Evolutionary conservation across 805 yeast genomes (phyloP).

Genomic region (Candida suzukii): DNA sequence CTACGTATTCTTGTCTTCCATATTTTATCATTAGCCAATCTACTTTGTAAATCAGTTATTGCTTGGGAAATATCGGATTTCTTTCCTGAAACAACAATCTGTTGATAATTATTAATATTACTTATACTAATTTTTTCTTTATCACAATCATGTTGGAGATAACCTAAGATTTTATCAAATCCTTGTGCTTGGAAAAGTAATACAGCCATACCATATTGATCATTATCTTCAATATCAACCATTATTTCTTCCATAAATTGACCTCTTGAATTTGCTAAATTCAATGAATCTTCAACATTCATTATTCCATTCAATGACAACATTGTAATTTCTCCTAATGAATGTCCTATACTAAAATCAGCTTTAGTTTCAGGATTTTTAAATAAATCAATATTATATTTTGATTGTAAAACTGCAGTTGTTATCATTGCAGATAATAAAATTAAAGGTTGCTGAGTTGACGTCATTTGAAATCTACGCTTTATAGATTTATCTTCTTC

Average conservation of each 20-base stretch:
- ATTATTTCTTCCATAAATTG: conserved; percentile 23
- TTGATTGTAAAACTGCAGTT: conserved; percentile 9
- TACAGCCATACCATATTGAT: conserved; percentile 26
- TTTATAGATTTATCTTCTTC: not conserved
- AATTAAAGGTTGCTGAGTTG: conserved; percentile 27
- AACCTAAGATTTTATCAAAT: not conserved
- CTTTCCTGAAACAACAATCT: conserved; percentile 26
- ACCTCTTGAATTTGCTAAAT: conserved; percentile 22
- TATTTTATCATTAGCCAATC: conserved; percentile 8
- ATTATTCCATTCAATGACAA: conserved; percentile 21
- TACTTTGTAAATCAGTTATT: conserved; percentile 7
- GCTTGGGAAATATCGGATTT: conserved; percentile 9
- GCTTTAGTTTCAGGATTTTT: not conserved
- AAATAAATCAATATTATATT: conserved; percentile 16
- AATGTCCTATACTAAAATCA: conserved; percentile 26
- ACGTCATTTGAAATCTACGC: conserved; percentile 14
- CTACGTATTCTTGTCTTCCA: conserved; percentile 19
- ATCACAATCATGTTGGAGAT: not conserved
- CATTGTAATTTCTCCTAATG: conserved; percentile 27
- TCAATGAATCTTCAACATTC: conserved; percentile 17
- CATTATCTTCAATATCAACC: conserved; percentile 12
- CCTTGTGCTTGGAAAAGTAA: conserved; percentile 16
- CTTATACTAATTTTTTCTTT: conserved; percentile 12
- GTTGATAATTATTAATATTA: conserved; percentile 27
- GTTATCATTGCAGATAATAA: conserved; percentile 19